Percentiles rank a stretch among this genome's conserved stretches.
Evolutionary conservation across 495 filamentous ascomycete species (phyloP).

Genomic region (Tuber borchii): DNA sequence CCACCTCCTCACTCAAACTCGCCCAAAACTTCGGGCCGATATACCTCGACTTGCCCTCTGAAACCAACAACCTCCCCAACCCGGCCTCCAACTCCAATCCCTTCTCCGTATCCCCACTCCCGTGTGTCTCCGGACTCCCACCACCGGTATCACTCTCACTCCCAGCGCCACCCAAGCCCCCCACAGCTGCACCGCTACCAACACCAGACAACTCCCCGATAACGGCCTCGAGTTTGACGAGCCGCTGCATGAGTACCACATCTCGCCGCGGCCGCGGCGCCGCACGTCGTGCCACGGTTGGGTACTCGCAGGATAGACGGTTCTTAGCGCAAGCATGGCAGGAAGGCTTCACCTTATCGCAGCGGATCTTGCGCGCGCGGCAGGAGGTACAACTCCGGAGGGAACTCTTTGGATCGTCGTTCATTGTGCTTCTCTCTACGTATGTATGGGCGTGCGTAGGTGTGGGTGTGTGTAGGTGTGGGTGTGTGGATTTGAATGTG

Average conservation of each 20-base stretch:
- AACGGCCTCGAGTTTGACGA: constrained; percentile 28
- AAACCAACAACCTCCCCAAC: constrained; percentile 22
- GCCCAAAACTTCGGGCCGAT: constrained; percentile 34
- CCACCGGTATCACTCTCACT: background rate
- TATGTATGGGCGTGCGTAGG: too few relatives aligned
- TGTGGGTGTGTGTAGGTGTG: background rate
- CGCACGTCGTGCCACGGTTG: constrained; percentile 19
- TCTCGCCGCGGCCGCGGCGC: constrained; percentile 26
- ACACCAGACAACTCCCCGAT: constrained; percentile 22
- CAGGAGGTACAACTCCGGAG: constrained; percentile 40
- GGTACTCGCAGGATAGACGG: constrained; percentile 35
- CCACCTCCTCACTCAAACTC: constrained; percentile 22
- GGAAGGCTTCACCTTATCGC: constrained; percentile 41
- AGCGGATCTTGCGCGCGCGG: constrained; percentile 42
- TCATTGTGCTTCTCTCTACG: background rate
- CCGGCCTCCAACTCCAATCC: constrained; percentile 24
- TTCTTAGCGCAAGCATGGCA: constrained; percentile 40
- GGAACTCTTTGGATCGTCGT: background rate
- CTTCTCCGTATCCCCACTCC: background rate
- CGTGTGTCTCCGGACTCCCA: background rate
- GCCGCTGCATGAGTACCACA: constrained; percentile 27
- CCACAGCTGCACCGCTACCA: background rate
- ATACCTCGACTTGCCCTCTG: constrained; percentile 33
- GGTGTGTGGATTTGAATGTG: background rate
- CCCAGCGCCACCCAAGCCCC: background rate